These are phyloP conservation scores for Eucalyptus urophylla DNA, from an alignment of 345 rosid species.

Conservation along the genomic window DNA sequence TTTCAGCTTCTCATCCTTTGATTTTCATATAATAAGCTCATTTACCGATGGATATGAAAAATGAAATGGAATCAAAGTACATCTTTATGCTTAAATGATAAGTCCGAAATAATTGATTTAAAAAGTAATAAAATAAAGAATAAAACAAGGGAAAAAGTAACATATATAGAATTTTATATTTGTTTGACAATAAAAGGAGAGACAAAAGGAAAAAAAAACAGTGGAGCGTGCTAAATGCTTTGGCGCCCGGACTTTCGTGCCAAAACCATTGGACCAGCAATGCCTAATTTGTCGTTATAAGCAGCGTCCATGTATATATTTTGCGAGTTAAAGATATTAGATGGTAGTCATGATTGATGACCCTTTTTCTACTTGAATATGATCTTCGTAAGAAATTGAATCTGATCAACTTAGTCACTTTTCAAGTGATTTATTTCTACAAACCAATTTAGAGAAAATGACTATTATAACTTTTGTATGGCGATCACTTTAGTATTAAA, in stretches of 20 bases:
- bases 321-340: neutral
- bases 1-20: neutral
- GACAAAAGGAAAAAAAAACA: neutral
- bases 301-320: neutral
- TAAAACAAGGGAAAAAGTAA: neutral
- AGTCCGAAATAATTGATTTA: too few species aligned
- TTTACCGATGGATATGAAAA: neutral
- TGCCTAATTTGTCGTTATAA: neutral
- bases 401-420: neutral
- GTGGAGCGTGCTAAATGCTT: neutral
- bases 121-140: neutral
- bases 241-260: neutral
- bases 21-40: neutral
- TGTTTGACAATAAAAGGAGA: neutral
- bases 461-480: too few species aligned
- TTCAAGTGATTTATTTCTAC: neutral
- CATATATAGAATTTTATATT: neutral
- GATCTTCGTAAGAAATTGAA: neutral
- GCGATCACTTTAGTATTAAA: too few species aligned
- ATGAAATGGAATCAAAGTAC: neutral
- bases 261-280: neutral
- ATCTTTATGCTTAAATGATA: neutral
- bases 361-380: neutral
- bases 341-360: neutral
- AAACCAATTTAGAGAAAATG: neutral